phyloP scores from a whole-genome alignment of 371 early-diverging fungal genomes.

The Syncephalastrum monosporum region DNA sequence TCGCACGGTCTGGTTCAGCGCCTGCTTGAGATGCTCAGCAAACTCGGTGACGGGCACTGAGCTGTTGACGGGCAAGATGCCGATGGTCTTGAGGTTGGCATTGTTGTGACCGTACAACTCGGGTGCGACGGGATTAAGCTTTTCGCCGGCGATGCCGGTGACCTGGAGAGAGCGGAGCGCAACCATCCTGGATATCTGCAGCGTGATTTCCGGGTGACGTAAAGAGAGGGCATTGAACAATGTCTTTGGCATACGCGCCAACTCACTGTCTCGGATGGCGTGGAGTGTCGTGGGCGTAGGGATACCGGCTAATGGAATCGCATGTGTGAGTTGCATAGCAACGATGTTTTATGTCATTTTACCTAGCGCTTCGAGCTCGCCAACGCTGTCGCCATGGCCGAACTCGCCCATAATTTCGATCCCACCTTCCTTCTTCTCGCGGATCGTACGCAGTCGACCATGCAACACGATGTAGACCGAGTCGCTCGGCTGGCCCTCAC shows the following conservation, averaged over 20 bases:
- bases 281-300: constrained; percentile 88
- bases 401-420: constrained; percentile 90
- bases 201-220: constrained; percentile 87
- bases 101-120: constrained; percentile 74
- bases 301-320: constrained; percentile 47
- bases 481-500: constrained; percentile 83
- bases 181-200: constrained; percentile 89
- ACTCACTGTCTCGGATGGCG: constrained; percentile 96
- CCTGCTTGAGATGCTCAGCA: constrained; percentile 75
- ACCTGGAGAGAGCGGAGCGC: constrained; percentile 72
- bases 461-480: constrained; percentile 91
- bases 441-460: constrained; percentile 90
- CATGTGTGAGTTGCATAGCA: not conserved
- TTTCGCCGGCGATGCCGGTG: constrained; percentile 21
- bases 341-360: constrained; percentile 8
- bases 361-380: constrained; percentile 93
- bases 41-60: constrained; percentile 88
- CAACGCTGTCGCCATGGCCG: constrained; percentile 92
- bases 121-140: constrained; percentile 13
- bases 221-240: constrained; percentile 89
- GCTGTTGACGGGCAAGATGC: constrained; percentile 84
- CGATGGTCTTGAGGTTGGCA: constrained; percentile 90
- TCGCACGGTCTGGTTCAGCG: constrained; percentile 71
- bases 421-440: constrained; percentile 59
- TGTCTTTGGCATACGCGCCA: constrained; percentile 94